Conservation (phyloP, 768 basidiomycete species). For the Leccinum broughii region DNA sequence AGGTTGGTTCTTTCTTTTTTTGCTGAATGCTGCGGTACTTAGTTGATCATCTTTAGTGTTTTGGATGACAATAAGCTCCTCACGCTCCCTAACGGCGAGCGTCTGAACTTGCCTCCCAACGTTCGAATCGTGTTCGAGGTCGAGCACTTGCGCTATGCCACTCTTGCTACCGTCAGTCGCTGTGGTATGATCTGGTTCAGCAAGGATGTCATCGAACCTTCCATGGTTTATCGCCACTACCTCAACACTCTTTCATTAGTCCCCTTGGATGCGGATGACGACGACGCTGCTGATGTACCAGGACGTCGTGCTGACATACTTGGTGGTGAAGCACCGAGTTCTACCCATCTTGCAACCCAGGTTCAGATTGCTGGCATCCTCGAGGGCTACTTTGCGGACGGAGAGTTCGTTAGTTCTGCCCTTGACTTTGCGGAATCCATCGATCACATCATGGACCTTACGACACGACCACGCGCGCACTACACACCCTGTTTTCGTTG, state of each 20-base stretch:
- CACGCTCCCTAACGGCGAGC: conserved; percentile 96
- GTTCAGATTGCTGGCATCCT: conserved; percentile 71
- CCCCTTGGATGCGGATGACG: conserved; percentile 88
- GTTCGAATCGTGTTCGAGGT: conserved; percentile 99
- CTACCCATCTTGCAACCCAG: conserved; percentile 71
- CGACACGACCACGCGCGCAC: conserved; percentile 81
- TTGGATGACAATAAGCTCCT: conserved; percentile 98
- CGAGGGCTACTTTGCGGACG: conserved; percentile 79
- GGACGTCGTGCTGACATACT: conserved; percentile 57
- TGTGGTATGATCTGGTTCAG: conserved; percentile 99
- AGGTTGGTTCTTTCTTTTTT: conserved; percentile 54
- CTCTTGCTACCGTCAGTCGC: conserved; percentile 97
- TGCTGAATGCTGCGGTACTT: neutral
- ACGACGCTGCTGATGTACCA: conserved; percentile 62
- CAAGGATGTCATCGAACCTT: conserved; percentile 88
- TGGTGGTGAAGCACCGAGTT: conserved; percentile 48
- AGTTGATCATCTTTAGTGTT: conserved; percentile 56
- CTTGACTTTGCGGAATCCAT: conserved; percentile 80
- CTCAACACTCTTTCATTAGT: conserved; percentile 71
- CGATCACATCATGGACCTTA: conserved; percentile 99
- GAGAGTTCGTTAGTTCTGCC: conserved; percentile 79
- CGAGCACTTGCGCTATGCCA: conserved; percentile 95
- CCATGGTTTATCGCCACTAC: conserved; percentile 91
- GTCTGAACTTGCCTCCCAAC: conserved; percentile 93
- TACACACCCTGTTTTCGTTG: conserved; percentile 95